These are phyloP conservation scores for Globisporangium nodosum DNA, from an alignment of 352 stramenopile species.

Conservation along the genomic window DNA sequence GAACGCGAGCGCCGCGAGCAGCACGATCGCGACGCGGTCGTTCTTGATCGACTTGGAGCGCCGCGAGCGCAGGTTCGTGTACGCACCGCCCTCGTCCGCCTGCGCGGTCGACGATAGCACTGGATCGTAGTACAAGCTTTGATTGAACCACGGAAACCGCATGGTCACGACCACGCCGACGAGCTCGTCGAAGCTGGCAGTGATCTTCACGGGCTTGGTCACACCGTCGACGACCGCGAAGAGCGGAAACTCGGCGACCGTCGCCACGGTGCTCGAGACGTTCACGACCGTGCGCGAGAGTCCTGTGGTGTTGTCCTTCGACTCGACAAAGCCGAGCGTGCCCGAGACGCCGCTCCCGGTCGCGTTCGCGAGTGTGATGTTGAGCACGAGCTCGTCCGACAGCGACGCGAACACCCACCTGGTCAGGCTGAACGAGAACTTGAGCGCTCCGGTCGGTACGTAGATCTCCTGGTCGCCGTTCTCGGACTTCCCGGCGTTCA, in stretches of 20 bases:
- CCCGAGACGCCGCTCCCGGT: neutral
- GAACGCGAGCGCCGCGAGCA: conserved; percentile 4
- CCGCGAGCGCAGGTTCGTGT: neutral
- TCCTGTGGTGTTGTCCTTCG: neutral
- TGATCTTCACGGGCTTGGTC: conserved; percentile 2
- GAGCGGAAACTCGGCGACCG: conserved; percentile 15
- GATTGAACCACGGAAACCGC: conserved; percentile 8
- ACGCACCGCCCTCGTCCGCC: neutral
- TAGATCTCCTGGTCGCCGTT: conserved; percentile 11
- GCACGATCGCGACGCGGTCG: neutral
- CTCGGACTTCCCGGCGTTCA: neutral
- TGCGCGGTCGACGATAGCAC: conserved; percentile 1
- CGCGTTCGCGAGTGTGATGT: conserved; percentile 12
- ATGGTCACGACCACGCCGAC: conserved; percentile 10
- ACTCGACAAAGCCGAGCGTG: neutral
- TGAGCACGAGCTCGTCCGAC: conserved; percentile 15
- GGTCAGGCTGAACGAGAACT: conserved; percentile 19
- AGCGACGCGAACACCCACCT: conserved; percentile 13
- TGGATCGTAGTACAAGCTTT: neutral
- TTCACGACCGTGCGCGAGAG: conserved; percentile 5
- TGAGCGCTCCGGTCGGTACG: conserved; percentile 16
- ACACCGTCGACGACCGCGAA: conserved; percentile 14
- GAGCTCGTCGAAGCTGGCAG: neutral
- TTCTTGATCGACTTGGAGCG: neutral
- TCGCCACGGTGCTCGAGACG: neutral